phyloP scores from a whole-genome alignment of 805 yeast genomes.

The Saccharomycopsis javanensis region DNA sequence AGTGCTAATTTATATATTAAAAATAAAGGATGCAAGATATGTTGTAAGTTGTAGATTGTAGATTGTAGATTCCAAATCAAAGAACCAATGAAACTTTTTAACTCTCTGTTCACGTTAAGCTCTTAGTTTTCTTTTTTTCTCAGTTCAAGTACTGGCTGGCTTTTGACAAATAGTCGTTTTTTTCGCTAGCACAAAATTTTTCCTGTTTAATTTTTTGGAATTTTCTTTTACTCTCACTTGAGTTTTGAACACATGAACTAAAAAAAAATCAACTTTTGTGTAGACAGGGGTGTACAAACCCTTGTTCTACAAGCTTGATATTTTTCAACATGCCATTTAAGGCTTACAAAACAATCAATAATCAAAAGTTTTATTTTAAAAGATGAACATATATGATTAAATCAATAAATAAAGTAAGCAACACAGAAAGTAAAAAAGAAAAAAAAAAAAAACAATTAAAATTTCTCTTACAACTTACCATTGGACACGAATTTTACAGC shows the following conservation, averaged over 20 bases:
- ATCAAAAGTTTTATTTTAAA: neutral
- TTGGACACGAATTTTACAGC: constrained; percentile 50
- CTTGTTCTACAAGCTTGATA: neutral
- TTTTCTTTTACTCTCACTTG: no score
- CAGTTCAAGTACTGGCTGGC: neutral
- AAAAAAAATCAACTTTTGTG: neutral
- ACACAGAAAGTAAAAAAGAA: neutral
- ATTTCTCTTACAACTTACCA: constrained; percentile 5
- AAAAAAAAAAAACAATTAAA: neutral
- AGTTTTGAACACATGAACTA: neutral
- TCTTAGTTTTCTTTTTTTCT: neutral
- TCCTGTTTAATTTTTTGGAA: neutral
- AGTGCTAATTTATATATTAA: no score
- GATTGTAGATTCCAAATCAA: neutral
- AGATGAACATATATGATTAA: neutral
- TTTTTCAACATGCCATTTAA: neutral
- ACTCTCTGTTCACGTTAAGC: neutral
- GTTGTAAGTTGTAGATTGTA: neutral
- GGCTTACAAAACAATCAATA: neutral
- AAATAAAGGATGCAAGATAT: neutral
- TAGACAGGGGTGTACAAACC: neutral
- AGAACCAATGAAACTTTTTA: neutral
- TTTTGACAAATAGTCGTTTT: neutral
- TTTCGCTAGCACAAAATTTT: neutral
- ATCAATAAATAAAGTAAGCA: neutral